Conservation (phyloP, 306 rosid genomes). For the Luffa acutangula region DNA sequence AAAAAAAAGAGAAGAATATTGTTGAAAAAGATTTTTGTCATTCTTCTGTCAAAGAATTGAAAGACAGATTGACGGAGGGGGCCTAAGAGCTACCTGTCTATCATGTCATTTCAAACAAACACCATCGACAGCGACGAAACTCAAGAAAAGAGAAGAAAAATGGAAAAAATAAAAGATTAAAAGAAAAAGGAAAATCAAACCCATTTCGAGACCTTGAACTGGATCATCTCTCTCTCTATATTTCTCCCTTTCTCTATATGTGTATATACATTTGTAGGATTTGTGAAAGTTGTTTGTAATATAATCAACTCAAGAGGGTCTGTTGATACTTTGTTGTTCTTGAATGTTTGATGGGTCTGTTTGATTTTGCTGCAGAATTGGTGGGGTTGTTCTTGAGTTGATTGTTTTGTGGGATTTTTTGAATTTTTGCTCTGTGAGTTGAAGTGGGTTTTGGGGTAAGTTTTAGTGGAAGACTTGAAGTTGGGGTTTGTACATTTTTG, state of each 20-base stretch:
- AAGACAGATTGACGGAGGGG: slow-evolving; percentile 10
- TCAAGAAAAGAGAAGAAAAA: not conserved
- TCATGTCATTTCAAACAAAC: slow-evolving; percentile 41
- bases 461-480: not conserved
- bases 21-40: not conserved
- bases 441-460: not conserved
- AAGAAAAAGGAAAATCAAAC: not conserved
- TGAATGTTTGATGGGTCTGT: not conserved
- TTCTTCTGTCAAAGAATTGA: slow-evolving; percentile 8
- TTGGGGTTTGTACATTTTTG: not conserved
- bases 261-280: not conserved
- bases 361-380: not conserved
- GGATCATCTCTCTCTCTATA: not conserved
- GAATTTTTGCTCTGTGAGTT: not conserved
- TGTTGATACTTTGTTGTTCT: not conserved
- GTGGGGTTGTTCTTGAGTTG: not conserved
- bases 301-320: not conserved
- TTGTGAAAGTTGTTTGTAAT: not conserved
- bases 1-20: not conserved
- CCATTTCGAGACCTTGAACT: not conserved
- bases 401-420: not conserved
- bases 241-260: not conserved
- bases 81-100: slow-evolving; percentile 17
- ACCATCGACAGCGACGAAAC: slow-evolving; percentile 63
- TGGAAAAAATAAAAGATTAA: not conserved